These are phyloP conservation scores for Zanthoxylum bungeanum DNA, from an alignment of 345 rosid species.

Conservation along the genomic window DNA sequence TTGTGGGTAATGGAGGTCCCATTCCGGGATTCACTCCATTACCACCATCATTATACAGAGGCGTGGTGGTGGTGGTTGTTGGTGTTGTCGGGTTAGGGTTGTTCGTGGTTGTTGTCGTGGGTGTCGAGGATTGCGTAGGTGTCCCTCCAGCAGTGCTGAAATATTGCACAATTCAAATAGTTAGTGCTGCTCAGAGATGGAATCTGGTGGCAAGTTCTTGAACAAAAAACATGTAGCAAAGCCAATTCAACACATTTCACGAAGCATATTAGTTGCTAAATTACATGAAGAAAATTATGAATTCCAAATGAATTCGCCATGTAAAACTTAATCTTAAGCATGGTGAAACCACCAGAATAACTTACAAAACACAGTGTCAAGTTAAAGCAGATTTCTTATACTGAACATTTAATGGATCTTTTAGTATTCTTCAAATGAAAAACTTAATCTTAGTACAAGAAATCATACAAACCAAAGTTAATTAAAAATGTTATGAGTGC, in stretches of 20 bases:
- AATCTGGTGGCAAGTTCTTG: not conserved
- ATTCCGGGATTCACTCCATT: constrained; percentile 32
- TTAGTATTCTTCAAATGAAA: not conserved
- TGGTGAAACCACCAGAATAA: constrained; percentile 1
- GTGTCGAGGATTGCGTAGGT: not conserved
- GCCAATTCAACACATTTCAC: not conserved
- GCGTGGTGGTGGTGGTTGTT: constrained; percentile 18
- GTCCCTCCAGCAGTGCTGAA: constrained; percentile 46
- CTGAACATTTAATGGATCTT: not conserved
- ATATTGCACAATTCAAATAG: constrained; percentile 9
- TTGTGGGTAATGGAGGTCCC: constrained; percentile 21
- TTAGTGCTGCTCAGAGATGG: not conserved
- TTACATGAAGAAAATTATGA: not conserved
- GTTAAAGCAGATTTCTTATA: not conserved
- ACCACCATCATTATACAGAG: constrained; percentile 18
- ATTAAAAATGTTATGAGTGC: not conserved
- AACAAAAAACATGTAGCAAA: not conserved
- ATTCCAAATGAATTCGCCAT: too few relatives aligned
- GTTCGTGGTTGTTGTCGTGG: constrained; percentile 14
- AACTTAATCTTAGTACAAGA: not conserved
- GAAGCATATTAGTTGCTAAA: not conserved
- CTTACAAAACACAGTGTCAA: not conserved
- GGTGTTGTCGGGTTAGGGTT: constrained; percentile 19
- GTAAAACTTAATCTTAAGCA: too few relatives aligned
- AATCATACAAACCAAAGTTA: not conserved